Conservation (phyloP, 2,329 filamentous ascomycete species). For the Basipetospora chlamydospora region DNA sequence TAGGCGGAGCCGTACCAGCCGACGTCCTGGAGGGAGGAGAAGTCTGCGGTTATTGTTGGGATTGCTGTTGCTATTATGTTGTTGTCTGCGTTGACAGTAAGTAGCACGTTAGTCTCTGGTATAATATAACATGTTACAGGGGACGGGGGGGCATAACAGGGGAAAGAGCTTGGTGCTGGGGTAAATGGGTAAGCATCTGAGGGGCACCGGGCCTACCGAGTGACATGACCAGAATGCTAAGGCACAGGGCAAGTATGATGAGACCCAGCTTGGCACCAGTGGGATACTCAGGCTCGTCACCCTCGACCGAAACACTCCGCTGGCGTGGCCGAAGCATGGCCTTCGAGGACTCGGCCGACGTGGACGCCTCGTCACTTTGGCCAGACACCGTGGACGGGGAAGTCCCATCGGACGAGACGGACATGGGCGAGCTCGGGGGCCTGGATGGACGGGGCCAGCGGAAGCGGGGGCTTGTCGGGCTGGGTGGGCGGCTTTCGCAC, state of each 20-base stretch:
- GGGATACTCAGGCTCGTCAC: too few relatives aligned
- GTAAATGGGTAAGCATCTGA: too few relatives aligned
- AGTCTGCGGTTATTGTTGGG: conserved; percentile 25
- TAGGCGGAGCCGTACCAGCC: conserved; percentile 34
- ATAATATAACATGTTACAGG: neutral
- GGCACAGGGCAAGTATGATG: conserved; percentile 21
- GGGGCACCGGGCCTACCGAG: conserved; percentile 13
- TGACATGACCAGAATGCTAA: conserved; percentile 27
- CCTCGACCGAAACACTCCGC: too few relatives aligned
- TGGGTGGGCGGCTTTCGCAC: too few relatives aligned
- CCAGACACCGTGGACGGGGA: too few relatives aligned
- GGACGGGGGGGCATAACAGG: neutral
- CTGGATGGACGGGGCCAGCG: too few relatives aligned
- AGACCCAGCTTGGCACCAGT: conserved; percentile 12
- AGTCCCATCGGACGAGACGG: too few relatives aligned
- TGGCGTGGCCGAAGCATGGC: too few relatives aligned
- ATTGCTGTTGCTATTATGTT: conserved; percentile 27
- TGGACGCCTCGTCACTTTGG: too few relatives aligned
- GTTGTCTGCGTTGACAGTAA: conserved; percentile 18
- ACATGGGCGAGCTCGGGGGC: too few relatives aligned
- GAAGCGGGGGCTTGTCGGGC: too few relatives aligned
- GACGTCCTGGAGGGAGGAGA: conserved; percentile 28
- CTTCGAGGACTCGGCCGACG: neutral
- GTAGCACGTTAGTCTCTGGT: neutral
- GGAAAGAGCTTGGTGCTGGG: too few relatives aligned